Percentiles rank a stretch among this genome's conserved stretches.
Conservation (phyloP, 2,329 filamentous ascomycete genomes). For the Nothomitra cinnamomea region DNA sequence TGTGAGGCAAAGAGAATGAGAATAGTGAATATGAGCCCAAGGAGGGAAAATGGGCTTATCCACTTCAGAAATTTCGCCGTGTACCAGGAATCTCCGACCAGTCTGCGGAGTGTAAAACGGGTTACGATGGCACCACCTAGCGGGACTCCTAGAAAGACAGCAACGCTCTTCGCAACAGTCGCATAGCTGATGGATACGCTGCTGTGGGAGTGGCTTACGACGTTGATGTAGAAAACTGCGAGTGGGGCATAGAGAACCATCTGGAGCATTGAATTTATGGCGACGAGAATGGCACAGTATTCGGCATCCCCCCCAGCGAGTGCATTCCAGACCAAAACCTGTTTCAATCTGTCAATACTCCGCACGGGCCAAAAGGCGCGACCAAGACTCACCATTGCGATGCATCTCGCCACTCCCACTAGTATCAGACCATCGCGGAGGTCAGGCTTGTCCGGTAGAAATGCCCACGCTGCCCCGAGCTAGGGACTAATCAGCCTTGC, state of each 20-base stretch:
- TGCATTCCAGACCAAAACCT: conserved; percentile 53
- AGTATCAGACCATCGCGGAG: conserved; percentile 53
- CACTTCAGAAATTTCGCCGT: conserved; percentile 51
- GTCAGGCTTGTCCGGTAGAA: conserved; percentile 31
- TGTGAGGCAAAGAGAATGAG: conserved; percentile 73
- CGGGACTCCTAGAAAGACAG: conserved; percentile 71
- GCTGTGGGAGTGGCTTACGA: conserved; percentile 40
- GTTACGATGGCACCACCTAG: conserved; percentile 66
- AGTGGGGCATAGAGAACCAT: conserved; percentile 58
- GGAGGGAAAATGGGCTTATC: conserved; percentile 55
- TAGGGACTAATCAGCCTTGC: neutral
- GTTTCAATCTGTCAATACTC: neutral
- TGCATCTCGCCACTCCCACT: conserved; percentile 71
- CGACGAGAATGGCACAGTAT: conserved; percentile 70
- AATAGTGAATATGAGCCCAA: conserved; percentile 78
- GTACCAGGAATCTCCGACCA: conserved; percentile 44
- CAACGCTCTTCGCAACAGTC: conserved; percentile 62
- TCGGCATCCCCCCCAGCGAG: conserved; percentile 60
- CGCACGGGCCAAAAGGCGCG: neutral
- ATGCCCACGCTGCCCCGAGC: conserved; percentile 35
- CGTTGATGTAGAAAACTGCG: conserved; percentile 49
- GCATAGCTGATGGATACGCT: conserved; percentile 31
- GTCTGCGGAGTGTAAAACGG: conserved; percentile 39
- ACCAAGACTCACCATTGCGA: conserved; percentile 22
- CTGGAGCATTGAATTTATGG: conserved; percentile 57